These are phyloP conservation scores for Elaphomyces granulatus DNA, from an alignment of 495 filamentous ascomycete species.

Conservation along the genomic window DNA sequence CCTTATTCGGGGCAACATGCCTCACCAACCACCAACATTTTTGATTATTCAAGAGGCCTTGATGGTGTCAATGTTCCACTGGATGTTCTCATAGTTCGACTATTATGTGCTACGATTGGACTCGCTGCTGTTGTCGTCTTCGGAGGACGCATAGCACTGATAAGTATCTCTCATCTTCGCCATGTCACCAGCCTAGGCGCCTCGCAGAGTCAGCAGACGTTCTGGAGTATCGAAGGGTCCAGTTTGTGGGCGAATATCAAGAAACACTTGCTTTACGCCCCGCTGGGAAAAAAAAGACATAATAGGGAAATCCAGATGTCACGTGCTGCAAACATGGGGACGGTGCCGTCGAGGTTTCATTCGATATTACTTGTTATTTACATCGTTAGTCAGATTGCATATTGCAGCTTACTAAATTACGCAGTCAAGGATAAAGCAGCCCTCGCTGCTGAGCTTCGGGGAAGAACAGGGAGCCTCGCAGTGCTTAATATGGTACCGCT, in stretches of 20 bases:
- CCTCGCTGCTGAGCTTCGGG: constrained; percentile 55
- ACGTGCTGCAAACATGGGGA: constrained; percentile 73
- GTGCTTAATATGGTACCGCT: constrained; percentile 85
- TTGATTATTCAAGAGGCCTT: constrained; percentile 31
- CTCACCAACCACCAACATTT: constrained; percentile 29
- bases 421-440: constrained; percentile 32
- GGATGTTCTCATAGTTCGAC: constrained; percentile 28
- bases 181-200: constrained; percentile 51
- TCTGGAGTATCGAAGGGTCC: constrained; percentile 52
- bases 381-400: constrained; percentile 60
- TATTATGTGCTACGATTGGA: constrained; percentile 34
- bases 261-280: constrained; percentile 68
- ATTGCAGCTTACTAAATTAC: constrained; percentile 62
- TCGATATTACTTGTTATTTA: constrained; percentile 59
- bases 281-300: constrained; percentile 68
- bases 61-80: constrained; percentile 30
- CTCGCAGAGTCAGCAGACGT: constrained; percentile 34
- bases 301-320: constrained; percentile 83
- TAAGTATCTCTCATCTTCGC: constrained; percentile 54
- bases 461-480: constrained; percentile 70
- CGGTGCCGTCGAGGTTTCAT: constrained; percentile 76
- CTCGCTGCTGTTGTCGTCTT: constrained; percentile 38
- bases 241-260: constrained; percentile 57
- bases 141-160: constrained; percentile 40
- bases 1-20: constrained; percentile 15